Evolutionary conservation across 2,329 filamentous ascomycete genomes (phyloP).

Genomic region (Pseudogymnoascus sp.): DNA sequence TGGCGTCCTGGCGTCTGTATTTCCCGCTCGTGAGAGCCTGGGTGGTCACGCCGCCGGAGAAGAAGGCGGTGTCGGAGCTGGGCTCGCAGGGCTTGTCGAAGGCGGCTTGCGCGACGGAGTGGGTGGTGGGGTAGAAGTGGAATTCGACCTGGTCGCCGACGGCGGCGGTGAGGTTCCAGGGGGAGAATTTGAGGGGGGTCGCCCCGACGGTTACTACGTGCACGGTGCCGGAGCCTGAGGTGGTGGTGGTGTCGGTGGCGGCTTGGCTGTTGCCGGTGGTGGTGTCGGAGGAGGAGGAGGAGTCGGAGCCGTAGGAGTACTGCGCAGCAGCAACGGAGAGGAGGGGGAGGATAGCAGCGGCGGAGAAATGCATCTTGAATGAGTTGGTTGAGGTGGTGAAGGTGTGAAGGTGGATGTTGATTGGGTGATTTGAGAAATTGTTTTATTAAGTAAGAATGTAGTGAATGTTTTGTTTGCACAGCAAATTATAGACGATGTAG

Average conservation of each 20-base stretch:
- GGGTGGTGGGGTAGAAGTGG: constrained; percentile 35
- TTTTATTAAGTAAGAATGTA: background rate
- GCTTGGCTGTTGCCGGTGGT: background rate
- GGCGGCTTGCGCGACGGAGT: constrained; percentile 38
- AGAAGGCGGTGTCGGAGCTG: constrained; percentile 22
- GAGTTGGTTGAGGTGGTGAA: background rate
- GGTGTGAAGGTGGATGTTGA: too few relatives aligned
- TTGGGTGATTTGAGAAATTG: background rate
- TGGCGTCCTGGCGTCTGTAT: constrained; percentile 17
- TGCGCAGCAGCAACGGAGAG: background rate
- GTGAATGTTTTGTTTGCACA: constrained; percentile 3
- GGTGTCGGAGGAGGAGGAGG: background rate
- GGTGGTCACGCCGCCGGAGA: constrained; percentile 19
- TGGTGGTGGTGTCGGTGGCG: background rate
- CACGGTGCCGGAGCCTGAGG: background rate
- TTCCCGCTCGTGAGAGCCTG: constrained; percentile 15
- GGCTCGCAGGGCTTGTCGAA: constrained; percentile 30
- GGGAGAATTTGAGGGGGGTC: constrained; percentile 78
- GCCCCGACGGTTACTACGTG: constrained; percentile 69
- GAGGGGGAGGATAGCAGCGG: background rate
- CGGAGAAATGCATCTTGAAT: background rate
- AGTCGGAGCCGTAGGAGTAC: constrained; percentile 1
- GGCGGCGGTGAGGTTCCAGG: constrained; percentile 32
- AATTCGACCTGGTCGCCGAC: constrained; percentile 29
- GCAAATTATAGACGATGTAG: background rate